Conservation (phyloP, 2,329 filamentous ascomycete genomes). For the Aspergillus candidus region DNA sequence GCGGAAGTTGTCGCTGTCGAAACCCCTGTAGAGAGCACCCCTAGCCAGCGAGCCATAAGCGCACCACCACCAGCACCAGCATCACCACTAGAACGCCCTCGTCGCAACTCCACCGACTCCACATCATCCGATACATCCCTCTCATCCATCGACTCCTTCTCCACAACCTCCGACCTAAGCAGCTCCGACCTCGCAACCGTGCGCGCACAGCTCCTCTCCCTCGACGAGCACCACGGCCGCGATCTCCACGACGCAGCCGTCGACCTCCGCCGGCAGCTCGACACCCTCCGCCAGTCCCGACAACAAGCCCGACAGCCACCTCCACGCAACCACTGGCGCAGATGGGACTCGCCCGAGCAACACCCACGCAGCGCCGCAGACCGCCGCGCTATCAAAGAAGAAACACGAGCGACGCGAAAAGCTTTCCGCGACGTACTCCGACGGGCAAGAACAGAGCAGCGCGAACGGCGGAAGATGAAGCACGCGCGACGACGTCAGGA, state of each 20-base stretch:
- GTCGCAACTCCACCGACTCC: constrained; percentile 26
- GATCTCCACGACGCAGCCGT: constrained; percentile 31
- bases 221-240: constrained; percentile 32
- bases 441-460: constrained; percentile 33
- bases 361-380: constrained; percentile 25
- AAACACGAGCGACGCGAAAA: constrained; percentile 32
- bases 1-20: too few relatives aligned
- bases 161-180: constrained; percentile 32
- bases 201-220: constrained; percentile 29
- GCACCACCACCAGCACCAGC: neutral
- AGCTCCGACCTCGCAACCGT: constrained; percentile 32
- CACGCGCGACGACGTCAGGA: constrained; percentile 20
- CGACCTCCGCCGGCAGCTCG: constrained; percentile 31
- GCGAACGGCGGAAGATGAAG: constrained; percentile 21
- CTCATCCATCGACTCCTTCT: constrained; percentile 33
- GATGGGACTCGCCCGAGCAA: constrained; percentile 33
- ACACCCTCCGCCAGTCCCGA: constrained; percentile 29
- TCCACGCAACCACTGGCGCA: constrained; percentile 24
- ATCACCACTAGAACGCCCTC: constrained; percentile 13
- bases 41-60: constrained; percentile 2
- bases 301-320: constrained; percentile 21
- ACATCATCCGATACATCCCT: constrained; percentile 29
- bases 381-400: constrained; percentile 29
- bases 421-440: constrained; percentile 32
- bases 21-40: neutral